Percentiles rank a stretch among this genome's conserved stretches.
These are phyloP conservation scores for Leptodontidium sp. DNA, from an alignment of 2,329 filamentous ascomycete genomes.

Conservation along the genomic window DNA sequence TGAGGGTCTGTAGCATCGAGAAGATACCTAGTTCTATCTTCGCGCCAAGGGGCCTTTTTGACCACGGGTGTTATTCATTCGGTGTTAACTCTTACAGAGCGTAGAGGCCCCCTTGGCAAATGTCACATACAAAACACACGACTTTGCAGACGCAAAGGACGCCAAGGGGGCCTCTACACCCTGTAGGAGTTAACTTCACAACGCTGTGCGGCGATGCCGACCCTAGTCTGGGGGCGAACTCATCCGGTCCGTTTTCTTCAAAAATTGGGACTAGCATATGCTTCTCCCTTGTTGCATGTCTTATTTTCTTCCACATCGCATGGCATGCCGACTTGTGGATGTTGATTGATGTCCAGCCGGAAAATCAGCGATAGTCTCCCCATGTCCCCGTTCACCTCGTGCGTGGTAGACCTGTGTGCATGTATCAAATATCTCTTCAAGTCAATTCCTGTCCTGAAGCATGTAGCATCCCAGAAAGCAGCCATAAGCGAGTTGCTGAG, in stretches of 20 bases:
- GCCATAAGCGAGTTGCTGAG: too few relatives aligned
- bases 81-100: conserved; percentile 6
- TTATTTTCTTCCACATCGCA: too few relatives aligned
- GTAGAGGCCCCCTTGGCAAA: conserved; percentile 9
- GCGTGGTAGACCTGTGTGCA: too few relatives aligned
- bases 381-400: too few relatives aligned
- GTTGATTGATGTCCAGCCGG: too few relatives aligned
- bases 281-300: too few relatives aligned
- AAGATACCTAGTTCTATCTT: conserved; percentile 9
- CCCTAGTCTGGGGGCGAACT: conserved; percentile 10
- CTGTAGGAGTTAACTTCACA: conserved; percentile 8
- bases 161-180: conserved; percentile 9
- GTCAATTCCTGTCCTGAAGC: too few relatives aligned
- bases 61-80: conserved; percentile 12
- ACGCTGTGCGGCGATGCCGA: conserved; percentile 11
- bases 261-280: background rate
- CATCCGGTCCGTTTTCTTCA: conserved; percentile 9
- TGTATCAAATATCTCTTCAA: too few relatives aligned
- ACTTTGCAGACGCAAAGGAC: conserved; percentile 11
- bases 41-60: conserved; percentile 5
- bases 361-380: too few relatives aligned
- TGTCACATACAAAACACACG: conserved; percentile 12
- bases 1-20: conserved; percentile 12
- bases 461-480: too few relatives aligned
- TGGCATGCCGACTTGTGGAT: too few relatives aligned